Conservation (phyloP, 371 early-diverging fungal genomes). For the Lichtheimia ramosa region DNA sequence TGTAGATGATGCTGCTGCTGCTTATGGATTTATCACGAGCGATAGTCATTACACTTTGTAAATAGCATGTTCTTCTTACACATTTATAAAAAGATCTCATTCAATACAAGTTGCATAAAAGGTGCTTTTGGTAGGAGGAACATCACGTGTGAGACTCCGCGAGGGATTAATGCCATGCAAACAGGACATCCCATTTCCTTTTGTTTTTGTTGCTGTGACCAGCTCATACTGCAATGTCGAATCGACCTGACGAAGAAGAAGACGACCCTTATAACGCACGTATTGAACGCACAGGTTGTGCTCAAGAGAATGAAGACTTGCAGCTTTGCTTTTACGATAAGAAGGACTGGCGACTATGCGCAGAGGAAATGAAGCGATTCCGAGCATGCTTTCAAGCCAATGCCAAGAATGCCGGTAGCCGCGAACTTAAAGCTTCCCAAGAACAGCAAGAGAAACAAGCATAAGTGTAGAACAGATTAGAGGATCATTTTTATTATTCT, state of each 20-base stretch:
- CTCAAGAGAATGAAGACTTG: slow-evolving; percentile 70
- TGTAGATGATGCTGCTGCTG: no score
- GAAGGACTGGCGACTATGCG: slow-evolving; percentile 79
- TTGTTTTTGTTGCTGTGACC: background rate
- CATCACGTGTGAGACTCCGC: no score
- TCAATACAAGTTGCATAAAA: no score
- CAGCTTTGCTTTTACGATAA: slow-evolving; percentile 75
- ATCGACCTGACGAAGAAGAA: slow-evolving; percentile 35
- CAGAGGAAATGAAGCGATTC: slow-evolving; percentile 71
- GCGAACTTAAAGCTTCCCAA: slow-evolving; percentile 32
- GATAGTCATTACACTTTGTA: no score
- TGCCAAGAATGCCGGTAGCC: slow-evolving; percentile 49
- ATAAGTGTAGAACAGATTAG: background rate
- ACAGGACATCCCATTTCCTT: no score
- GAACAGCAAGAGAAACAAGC: slow-evolving; percentile 11
- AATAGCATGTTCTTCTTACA: no score
- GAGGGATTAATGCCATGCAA: no score
- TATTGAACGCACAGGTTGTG: slow-evolving; percentile 71
- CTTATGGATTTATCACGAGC: no score
- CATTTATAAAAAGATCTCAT: no score
- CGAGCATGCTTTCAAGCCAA: slow-evolving; percentile 67
- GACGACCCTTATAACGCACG: slow-evolving; percentile 69
- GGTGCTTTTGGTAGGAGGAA: no score
- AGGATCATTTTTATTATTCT: background rate
- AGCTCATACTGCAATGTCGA: slow-evolving; percentile 8